A percentile compares a stretch with the other conserved stretches of the same genome.
phyloP scores from a whole-genome alignment of 805 yeast species.

The Debaryomyces castellii region DNA sequence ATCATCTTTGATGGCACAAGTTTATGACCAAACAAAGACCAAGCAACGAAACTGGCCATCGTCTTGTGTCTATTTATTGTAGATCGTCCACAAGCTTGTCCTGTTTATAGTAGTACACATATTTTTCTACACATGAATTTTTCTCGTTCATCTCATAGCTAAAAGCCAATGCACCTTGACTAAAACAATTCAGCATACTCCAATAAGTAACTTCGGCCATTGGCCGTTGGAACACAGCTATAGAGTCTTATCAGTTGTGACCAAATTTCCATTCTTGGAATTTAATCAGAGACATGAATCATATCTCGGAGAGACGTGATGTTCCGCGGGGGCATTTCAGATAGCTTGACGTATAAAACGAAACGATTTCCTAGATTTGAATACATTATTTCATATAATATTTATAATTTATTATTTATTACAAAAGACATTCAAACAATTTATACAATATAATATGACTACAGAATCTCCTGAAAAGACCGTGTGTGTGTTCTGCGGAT shows the following conservation, averaged over 20 bases:
- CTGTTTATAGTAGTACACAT: background rate
- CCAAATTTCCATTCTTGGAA: background rate
- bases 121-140: no score
- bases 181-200: no score
- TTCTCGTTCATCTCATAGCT: no score
- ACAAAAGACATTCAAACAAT: background rate
- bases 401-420: background rate
- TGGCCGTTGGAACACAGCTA: no score
- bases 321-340: slow-evolving; percentile 1
- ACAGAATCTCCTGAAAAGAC: slow-evolving; percentile 12
- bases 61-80: no score
- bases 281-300: background rate
- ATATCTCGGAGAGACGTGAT: slow-evolving; percentile 1
- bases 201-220: no score
- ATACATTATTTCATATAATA: background rate
- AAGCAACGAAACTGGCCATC: no score
- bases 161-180: no score
- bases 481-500: slow-evolving; percentile 86
- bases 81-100: background rate
- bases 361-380: background rate
- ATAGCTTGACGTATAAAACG: background rate
- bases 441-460: slow-evolving; percentile 16
- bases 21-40: no score
- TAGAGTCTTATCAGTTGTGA: background rate
- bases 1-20: no score